Conservation (phyloP, 495 filamentous ascomycete species). For the Ascodesmis nigricans region DNA sequence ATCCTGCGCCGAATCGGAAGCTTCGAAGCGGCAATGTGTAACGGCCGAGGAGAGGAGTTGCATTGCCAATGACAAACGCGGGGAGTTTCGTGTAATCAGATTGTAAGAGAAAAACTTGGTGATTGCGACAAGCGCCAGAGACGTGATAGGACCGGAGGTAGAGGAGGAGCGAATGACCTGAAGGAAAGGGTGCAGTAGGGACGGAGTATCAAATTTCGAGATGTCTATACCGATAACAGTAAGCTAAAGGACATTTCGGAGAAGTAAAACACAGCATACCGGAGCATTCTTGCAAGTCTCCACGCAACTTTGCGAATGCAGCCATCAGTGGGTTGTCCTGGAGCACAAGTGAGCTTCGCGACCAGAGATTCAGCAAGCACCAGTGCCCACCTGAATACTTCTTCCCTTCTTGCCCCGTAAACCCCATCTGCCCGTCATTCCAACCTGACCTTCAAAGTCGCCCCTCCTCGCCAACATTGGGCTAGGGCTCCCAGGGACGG, state of each 20-base stretch:
- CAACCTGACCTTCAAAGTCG: conserved; percentile 23
- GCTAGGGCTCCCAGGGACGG: conserved; percentile 16
- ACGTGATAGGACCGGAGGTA: conserved; percentile 87
- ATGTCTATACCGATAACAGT: conserved; percentile 61
- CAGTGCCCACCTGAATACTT: conserved; percentile 47
- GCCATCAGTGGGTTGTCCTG: conserved; percentile 86
- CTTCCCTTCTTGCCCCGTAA: conserved; percentile 89
- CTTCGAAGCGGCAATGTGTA: conserved; percentile 94
- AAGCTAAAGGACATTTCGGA: neutral
- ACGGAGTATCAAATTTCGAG: conserved; percentile 65
- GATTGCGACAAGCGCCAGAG: conserved; percentile 80
- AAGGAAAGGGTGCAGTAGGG: conserved; percentile 82
- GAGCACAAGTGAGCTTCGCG: conserved; percentile 4
- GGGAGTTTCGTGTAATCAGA: conserved; percentile 61
- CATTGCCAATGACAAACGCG: conserved; percentile 74
- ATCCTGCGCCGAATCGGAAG: conserved; percentile 78
- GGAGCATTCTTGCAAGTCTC: conserved; percentile 77
- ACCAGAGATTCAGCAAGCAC: neutral
- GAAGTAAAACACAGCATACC: conserved; percentile 26
- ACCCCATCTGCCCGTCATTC: conserved; percentile 49
- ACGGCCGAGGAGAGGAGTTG: conserved; percentile 83
- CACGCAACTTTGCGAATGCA: conserved; percentile 73
- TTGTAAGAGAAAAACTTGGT: conserved; percentile 95
- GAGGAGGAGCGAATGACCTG: conserved; percentile 94
- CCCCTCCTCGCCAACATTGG: conserved; percentile 21